Base-by-base conservation (phyloP, 2,329 filamentous ascomycete species). In the Neocatenulostroma microsporum region DNA sequence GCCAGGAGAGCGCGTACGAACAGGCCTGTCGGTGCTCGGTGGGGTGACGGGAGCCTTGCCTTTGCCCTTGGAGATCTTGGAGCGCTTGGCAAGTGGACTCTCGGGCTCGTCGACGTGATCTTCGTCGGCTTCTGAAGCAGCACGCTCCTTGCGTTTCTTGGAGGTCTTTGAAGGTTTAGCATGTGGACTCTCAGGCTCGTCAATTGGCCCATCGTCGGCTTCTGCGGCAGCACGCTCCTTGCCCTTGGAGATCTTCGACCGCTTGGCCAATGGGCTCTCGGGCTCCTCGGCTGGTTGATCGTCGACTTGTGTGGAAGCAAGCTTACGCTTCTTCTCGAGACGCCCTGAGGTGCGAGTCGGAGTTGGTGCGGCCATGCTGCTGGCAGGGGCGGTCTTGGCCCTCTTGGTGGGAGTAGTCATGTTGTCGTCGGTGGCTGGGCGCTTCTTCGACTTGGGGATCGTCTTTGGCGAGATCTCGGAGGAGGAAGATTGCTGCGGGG, bases 31-130 rank as follows among this genome's bases (percentile, higher is more conserved):
- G 25, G 25, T n/a, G n/a, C n/a, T n/a, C n/a, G n/a, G n/a, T n/a
- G n/a, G n/a, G n/a, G n/a, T 23, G 23, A 35, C 41, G 14, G 17
- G 36, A 24, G 42, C 42, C 39, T 44, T 45, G 30, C 40, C 46
- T 40, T 45, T 48, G 36, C 34, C 42, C 30, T 39, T 43, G 21
- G 33, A 28, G 18, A 17, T 19, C 27, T 40, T 45, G 5, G 25
- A 26, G 30, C 39, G 42, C 31, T 34, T 34, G 9, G 28, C 14
- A 8, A 32, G 30, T 12, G 30, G 30, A 13, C 18, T 21, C 11
- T 32, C 30, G 6, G 14, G 4, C 18, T 32, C 30, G 9, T 20
- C 30, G 7, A 8, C 8, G 19, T 12, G n/a, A 4, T 21, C 19
- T 12, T 32, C 18, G n/a, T 30, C 6, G 11, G 28, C 28, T 30